Conservation (phyloP, 306 rosid genomes). For the Acacia confusa region DNA sequence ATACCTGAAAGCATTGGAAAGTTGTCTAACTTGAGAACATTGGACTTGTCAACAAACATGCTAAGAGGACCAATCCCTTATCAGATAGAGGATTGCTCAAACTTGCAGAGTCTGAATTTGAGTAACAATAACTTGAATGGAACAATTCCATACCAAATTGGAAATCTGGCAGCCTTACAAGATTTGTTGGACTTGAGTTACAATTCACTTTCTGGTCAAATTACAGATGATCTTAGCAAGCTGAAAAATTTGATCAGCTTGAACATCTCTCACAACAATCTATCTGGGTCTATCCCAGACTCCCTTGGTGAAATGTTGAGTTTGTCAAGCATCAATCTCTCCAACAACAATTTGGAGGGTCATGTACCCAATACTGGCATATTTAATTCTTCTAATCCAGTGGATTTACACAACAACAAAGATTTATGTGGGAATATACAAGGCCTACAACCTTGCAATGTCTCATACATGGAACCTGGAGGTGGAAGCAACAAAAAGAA, state of each 20-base stretch:
- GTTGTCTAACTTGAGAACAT: slow-evolving; percentile 15
- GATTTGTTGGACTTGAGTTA: slow-evolving; percentile 38
- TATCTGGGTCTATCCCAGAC: slow-evolving; percentile 40
- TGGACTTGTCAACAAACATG: slow-evolving; percentile 43
- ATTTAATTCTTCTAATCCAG: neutral
- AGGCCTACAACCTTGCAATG: slow-evolving; percentile 24
- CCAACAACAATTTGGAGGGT: neutral
- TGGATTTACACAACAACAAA: neutral
- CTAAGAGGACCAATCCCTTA: slow-evolving; percentile 38
- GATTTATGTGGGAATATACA: slow-evolving; percentile 3
- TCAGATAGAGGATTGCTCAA: slow-evolving; percentile 30
- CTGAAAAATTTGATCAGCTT: slow-evolving; percentile 35
- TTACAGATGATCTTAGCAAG: slow-evolving; percentile 30
- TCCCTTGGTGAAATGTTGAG: neutral
- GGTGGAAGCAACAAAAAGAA: neutral
- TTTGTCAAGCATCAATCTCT: slow-evolving; percentile 3
- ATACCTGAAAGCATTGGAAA: slow-evolving; percentile 31
- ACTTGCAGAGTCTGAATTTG: slow-evolving; percentile 31
- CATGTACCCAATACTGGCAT: neutral
- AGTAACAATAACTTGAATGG: slow-evolving; percentile 16
- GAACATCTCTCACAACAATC: slow-evolving; percentile 44
- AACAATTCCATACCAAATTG: slow-evolving; percentile 35
- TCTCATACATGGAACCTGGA: neutral
- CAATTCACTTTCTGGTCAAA: slow-evolving; percentile 16
- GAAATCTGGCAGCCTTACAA: slow-evolving; percentile 35